Evolutionary conservation across 2,329 filamentous ascomycete genomes (phyloP).

Genomic region (Furcasterigmium sp.): DNA sequence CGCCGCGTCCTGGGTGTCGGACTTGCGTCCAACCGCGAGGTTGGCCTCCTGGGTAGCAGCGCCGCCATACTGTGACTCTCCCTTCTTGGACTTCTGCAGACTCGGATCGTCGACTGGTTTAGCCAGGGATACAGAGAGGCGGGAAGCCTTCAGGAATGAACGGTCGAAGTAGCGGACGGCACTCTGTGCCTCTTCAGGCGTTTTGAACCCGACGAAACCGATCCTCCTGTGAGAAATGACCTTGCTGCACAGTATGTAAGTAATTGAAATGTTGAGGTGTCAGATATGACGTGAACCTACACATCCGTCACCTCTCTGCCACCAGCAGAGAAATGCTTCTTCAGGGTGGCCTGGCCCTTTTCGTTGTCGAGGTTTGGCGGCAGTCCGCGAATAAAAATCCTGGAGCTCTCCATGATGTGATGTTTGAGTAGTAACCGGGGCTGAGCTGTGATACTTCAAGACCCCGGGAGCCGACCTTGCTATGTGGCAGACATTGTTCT

Average conservation of each 20-base stretch:
- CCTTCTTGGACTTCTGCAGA: background rate
- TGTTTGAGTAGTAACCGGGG: slow-evolving; percentile 9
- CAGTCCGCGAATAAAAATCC: slow-evolving; percentile 74
- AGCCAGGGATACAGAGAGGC: slow-evolving; percentile 83
- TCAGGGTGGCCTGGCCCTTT: slow-evolving; percentile 58
- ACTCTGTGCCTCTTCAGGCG: slow-evolving; percentile 68
- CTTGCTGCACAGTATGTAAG: slow-evolving; percentile 41
- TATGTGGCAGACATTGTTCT: background rate
- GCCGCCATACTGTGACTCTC: background rate
- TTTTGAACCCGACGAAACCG: slow-evolving; percentile 92
- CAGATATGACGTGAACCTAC: slow-evolving; percentile 4
- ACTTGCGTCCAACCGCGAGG: slow-evolving; percentile 5
- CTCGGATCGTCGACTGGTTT: slow-evolving; percentile 42
- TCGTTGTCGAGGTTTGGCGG: slow-evolving; percentile 76
- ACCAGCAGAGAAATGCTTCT: slow-evolving; percentile 75
- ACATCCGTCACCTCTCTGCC: slow-evolving; percentile 80
- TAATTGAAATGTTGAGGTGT: background rate
- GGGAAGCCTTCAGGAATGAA: slow-evolving; percentile 93
- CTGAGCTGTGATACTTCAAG: background rate
- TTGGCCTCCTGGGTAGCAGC: background rate
- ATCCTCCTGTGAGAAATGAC: slow-evolving; percentile 85
- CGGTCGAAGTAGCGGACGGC: slow-evolving; percentile 95
- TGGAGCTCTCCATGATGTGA: slow-evolving; percentile 53
- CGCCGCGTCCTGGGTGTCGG: slow-evolving; percentile 15
- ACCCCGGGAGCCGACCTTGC: background rate